Conservation (phyloP, 164 flowering plant species). For the Liquidambar formosana region DNA sequence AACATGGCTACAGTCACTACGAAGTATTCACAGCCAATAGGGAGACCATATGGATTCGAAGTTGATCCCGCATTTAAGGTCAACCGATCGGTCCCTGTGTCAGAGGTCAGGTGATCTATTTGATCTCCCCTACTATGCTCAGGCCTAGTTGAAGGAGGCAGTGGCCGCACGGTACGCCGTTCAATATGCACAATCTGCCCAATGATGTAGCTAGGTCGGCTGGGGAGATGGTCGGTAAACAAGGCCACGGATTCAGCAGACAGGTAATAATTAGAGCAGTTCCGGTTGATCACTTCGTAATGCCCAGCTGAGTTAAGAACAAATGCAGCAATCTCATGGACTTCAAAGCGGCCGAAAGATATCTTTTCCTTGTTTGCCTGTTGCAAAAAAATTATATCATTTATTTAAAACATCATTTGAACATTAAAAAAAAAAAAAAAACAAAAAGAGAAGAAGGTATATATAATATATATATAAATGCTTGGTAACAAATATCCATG, state of each 20-base stretch:
- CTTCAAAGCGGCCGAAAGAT: slow-evolving; percentile 81
- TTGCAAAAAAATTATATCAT: neutral
- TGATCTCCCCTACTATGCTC: slow-evolving; percentile 39
- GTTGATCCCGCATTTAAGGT: slow-evolving; percentile 37
- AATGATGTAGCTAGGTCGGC: slow-evolving; percentile 71
- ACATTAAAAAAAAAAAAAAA: neutral
- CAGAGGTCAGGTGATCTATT: slow-evolving; percentile 44
- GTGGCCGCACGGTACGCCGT: slow-evolving; percentile 52
- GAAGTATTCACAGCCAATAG: slow-evolving; percentile 86
- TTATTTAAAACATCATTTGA: neutral
- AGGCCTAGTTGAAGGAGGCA: slow-evolving; percentile 18
- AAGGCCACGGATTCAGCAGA: slow-evolving; percentile 92
- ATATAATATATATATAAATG: too few species aligned
- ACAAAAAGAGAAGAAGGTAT: too few species aligned
- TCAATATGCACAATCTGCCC: slow-evolving; percentile 98
- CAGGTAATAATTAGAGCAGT: slow-evolving; percentile 77
- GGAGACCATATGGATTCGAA: slow-evolving; percentile 68
- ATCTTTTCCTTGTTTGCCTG: slow-evolving; percentile 97
- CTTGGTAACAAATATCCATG: neutral
- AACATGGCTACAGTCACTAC: slow-evolving; percentile 95
- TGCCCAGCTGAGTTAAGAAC: slow-evolving; percentile 72
- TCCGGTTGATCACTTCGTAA: slow-evolving; percentile 84
- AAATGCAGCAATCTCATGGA: slow-evolving; percentile 94
- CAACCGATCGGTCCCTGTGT: slow-evolving; percentile 38
- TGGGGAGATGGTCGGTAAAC: slow-evolving; percentile 70